Conservation (phyloP, 1,139 yeast genomes). For the Lodderomyces orthopsilosis region DNA sequence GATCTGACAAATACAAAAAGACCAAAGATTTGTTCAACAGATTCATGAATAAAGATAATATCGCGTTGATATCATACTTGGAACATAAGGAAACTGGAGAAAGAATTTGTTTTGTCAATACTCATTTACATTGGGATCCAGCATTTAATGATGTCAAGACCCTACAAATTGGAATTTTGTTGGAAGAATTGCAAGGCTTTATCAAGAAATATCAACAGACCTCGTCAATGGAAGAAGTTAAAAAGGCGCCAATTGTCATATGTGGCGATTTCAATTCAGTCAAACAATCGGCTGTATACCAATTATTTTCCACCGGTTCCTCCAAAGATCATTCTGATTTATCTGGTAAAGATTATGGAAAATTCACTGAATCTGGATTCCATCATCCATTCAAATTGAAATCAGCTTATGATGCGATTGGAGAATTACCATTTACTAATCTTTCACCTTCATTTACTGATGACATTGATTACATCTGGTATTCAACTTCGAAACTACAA, state of each 20-base stretch:
- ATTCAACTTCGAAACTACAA: constrained; percentile 71
- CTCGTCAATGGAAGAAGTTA: constrained; percentile 50
- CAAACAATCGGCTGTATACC: constrained; percentile 85
- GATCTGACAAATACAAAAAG: constrained; percentile 84
- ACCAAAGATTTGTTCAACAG: constrained; percentile 94
- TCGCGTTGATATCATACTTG: constrained; percentile 78
- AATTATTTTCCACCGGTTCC: constrained; percentile 76
- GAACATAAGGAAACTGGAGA: constrained; percentile 74
- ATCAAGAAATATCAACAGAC: constrained; percentile 51
- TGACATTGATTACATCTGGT: constrained; percentile 95
- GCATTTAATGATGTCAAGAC: constrained; percentile 94
- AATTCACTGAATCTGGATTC: constrained; percentile 86
- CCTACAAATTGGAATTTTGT: constrained; percentile 86
- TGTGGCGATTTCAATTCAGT: constrained; percentile 97
- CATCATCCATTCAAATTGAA: constrained; percentile 76
- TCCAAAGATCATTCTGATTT: constrained; percentile 76
- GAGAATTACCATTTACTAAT: constrained; percentile 92
- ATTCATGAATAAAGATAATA: constrained; percentile 93
- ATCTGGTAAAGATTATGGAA: constrained; percentile 86
- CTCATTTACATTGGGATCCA: constrained; percentile 99
- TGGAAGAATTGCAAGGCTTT: constrained; percentile 78
- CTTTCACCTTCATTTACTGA: constrained; percentile 91
- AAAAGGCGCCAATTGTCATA: constrained; percentile 69
- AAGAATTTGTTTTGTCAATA: constrained; percentile 72
- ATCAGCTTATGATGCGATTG: constrained; percentile 80